These are phyloP conservation scores for Ophiognomonia clavigignenti-juglandacearum DNA, from an alignment of 2,329 filamentous ascomycete species.

Conservation along the genomic window DNA sequence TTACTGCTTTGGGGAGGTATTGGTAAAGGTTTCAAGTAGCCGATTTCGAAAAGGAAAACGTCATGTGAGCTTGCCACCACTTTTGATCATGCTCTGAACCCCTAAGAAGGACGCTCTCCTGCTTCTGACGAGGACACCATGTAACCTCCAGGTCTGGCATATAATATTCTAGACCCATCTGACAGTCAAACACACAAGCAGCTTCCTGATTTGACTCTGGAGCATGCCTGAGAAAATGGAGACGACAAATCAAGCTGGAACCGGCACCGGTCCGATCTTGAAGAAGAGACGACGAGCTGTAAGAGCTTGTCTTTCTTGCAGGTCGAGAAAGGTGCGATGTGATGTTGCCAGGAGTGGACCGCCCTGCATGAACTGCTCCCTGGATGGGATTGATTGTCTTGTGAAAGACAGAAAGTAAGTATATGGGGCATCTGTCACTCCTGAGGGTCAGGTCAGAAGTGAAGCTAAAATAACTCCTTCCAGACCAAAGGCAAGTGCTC, in stretches of 20 bases:
- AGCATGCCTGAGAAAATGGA: neutral
- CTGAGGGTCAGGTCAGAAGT: neutral
- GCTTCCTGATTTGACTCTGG: no score
- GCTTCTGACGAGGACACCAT: no score
- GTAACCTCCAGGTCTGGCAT: no score
- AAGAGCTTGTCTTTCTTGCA: neutral
- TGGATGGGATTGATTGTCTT: neutral
- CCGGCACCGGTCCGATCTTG: no score
- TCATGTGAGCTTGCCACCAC: no score
- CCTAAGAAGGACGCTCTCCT: no score
- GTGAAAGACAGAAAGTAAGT: slow-evolving; percentile 2
- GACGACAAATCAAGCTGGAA: neutral
- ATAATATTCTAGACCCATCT: no score
- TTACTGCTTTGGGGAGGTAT: no score
- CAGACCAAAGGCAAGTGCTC: slow-evolving; percentile 3
- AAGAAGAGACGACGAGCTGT: neutral
- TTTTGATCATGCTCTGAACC: no score
- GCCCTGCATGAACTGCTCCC: slow-evolving; percentile 3
- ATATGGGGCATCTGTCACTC: neutral
- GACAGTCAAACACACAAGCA: no score
- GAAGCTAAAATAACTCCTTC: neutral
- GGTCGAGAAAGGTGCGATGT: slow-evolving; percentile 2
- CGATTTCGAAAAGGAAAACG: no score
- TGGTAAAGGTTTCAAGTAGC: no score
- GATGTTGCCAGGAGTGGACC: slow-evolving; percentile 5